Conservation (phyloP, 257 asterid genomes). For the Solanum piurae region DNA sequence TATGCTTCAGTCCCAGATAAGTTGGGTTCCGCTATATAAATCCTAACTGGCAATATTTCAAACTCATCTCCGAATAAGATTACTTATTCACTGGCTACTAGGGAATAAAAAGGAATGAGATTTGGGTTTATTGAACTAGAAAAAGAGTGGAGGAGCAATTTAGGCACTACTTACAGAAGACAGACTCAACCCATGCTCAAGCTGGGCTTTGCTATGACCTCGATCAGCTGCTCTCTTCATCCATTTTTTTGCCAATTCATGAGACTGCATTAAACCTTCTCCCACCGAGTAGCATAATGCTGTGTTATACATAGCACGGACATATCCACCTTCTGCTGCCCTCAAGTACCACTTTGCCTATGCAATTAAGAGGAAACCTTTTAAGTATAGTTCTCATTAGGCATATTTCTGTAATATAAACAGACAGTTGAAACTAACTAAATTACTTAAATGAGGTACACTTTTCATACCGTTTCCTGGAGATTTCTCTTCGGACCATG, state of each 20-base stretch:
- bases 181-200: conserved; percentile 70
- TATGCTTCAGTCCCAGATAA: background rate
- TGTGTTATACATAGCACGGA: conserved; percentile 87
- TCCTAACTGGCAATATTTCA: background rate
- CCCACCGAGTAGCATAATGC: conserved; percentile 78
- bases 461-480: conserved; percentile 52
- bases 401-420: background rate
- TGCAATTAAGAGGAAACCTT: background rate
- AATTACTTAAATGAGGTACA: background rate
- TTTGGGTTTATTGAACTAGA: background rate
- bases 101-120: background rate
- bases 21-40: background rate
- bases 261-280: conserved; percentile 60
- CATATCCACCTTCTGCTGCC: conserved; percentile 96
- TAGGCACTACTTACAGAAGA: conserved; percentile 49
- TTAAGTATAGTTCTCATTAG: background rate
- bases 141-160: background rate
- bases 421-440: background rate
- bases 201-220: conserved; percentile 90
- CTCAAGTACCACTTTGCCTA: conserved; percentile 72
- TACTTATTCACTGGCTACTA: background rate
- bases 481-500: conserved; percentile 45
- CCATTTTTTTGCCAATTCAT: conserved; percentile 70
- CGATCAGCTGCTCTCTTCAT: conserved; percentile 91
- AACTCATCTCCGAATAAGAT: background rate